Conservation (phyloP, 1,139 yeast genomes). For the Suhomyces taliae region DNA sequence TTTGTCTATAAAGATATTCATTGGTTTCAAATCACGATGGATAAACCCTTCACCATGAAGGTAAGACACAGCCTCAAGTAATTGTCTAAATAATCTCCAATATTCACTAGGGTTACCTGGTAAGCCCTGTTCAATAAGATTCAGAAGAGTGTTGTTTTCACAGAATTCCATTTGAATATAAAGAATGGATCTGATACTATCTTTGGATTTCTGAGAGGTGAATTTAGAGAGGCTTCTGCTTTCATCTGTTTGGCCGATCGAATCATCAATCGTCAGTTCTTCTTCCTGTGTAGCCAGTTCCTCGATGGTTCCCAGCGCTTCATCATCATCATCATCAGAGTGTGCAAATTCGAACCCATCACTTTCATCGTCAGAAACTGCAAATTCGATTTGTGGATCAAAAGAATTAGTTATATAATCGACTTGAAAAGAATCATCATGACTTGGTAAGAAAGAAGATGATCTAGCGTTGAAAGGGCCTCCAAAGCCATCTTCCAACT, state of each 20-base stretch:
- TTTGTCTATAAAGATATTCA: constrained; percentile 92
- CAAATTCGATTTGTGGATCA: constrained; percentile 61
- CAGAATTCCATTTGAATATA: constrained; percentile 97
- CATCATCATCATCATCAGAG: constrained; percentile 12
- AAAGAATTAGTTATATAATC: constrained; percentile 71
- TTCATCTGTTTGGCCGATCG: neutral
- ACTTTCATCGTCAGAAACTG: constrained; percentile 34
- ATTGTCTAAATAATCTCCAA: constrained; percentile 86
- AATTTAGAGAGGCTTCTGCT: neutral
- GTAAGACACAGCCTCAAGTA: constrained; percentile 86
- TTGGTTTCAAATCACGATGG: constrained; percentile 93
- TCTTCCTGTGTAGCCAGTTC: neutral
- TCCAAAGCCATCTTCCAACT: constrained; percentile 21
- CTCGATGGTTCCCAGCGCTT: constrained; percentile 5
- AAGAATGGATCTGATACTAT: constrained; percentile 53
- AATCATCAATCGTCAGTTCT: constrained; percentile 4
- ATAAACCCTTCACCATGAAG: constrained; percentile 93
- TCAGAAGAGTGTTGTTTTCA: constrained; percentile 86
- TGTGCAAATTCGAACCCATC: constrained; percentile 32
- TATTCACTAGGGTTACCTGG: constrained; percentile 73
- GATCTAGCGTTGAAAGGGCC: constrained; percentile 23
- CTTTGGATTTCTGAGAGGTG: neutral
- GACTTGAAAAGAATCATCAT: constrained; percentile 43
- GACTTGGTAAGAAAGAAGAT: constrained; percentile 31
- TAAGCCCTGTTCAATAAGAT: constrained; percentile 80